phyloP scores from a whole-genome alignment of 2,329 filamentous ascomycete genomes.

The Alternaria gansuensis region DNA sequence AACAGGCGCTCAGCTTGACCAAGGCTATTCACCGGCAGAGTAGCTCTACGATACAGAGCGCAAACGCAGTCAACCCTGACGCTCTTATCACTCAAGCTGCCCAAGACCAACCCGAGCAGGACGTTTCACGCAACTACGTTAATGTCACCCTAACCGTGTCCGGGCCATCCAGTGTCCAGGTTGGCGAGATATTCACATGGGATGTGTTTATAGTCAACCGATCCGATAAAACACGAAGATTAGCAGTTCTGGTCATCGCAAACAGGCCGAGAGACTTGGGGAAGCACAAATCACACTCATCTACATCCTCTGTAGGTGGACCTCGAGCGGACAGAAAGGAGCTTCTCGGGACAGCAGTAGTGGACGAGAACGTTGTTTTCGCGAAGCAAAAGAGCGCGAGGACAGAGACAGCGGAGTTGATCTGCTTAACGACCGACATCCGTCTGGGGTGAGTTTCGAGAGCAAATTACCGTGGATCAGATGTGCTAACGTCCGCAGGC shows the following conservation, averaged over 20 bases:
- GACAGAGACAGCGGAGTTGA: constrained; percentile 70
- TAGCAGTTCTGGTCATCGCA: constrained; percentile 74
- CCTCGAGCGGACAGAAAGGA: constrained; percentile 48
- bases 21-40: constrained; percentile 46
- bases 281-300: constrained; percentile 55
- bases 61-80: constrained; percentile 41
- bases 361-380: constrained; percentile 76
- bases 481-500: constrained; percentile 54
- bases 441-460: constrained; percentile 67
- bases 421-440: constrained; percentile 79
- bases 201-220: constrained; percentile 80
- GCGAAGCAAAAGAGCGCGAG: constrained; percentile 73
- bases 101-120: constrained; percentile 29
- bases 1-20: constrained; percentile 53
- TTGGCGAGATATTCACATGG: constrained; percentile 75
- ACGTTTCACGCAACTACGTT: constrained; percentile 59
- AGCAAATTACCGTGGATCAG: not conserved
- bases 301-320: constrained; percentile 54
- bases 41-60: constrained; percentile 33
- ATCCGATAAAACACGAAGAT: constrained; percentile 68
- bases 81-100: constrained; percentile 39
- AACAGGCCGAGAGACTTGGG: constrained; percentile 65
- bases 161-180: constrained; percentile 66
- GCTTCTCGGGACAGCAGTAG: constrained; percentile 68
- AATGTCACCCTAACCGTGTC: constrained; percentile 80